These are phyloP conservation scores for Adansonia madagascariensis DNA, from an alignment of 441 rosid genomes.

Conservation along the genomic window DNA sequence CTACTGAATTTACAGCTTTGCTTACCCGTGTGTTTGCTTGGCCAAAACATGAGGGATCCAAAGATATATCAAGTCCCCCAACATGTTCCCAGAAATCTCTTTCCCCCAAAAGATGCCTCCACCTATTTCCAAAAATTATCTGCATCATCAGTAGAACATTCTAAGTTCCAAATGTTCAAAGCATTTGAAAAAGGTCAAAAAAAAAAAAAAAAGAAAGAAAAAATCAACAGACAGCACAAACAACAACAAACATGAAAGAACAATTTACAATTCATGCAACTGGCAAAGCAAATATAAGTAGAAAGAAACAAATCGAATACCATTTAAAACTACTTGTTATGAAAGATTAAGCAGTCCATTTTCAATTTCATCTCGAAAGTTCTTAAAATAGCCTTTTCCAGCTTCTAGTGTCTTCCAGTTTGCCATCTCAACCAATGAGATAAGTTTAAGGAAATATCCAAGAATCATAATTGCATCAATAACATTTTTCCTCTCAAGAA, in stretches of 20 bases:
- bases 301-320: background rate
- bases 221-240: background rate
- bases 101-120: constrained; percentile 96
- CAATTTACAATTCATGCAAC: background rate
- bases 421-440: background rate
- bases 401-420: background rate
- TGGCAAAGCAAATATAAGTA: constrained; percentile 12
- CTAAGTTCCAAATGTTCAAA: constrained; percentile 17
- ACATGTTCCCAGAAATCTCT: constrained; percentile 92
- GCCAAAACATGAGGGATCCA: constrained; percentile 93
- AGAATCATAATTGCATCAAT: background rate
- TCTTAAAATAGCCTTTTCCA: background rate
- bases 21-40: constrained; percentile 87
- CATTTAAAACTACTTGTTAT: background rate
- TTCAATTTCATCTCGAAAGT: background rate
- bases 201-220: background rate
- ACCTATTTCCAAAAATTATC: constrained; percentile 94
- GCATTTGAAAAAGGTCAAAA: background rate
- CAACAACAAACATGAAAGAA: background rate
- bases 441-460: background rate
- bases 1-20: background rate
- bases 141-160: constrained; percentile 40
- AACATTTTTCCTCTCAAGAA: background rate
- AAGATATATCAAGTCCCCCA: constrained; percentile 87
- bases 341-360: background rate